A percentile compares a stretch with the other conserved stretches of the same genome.
Conservation (phyloP, 345 rosid genomes). For the Eucalyptus grandis region DNA sequence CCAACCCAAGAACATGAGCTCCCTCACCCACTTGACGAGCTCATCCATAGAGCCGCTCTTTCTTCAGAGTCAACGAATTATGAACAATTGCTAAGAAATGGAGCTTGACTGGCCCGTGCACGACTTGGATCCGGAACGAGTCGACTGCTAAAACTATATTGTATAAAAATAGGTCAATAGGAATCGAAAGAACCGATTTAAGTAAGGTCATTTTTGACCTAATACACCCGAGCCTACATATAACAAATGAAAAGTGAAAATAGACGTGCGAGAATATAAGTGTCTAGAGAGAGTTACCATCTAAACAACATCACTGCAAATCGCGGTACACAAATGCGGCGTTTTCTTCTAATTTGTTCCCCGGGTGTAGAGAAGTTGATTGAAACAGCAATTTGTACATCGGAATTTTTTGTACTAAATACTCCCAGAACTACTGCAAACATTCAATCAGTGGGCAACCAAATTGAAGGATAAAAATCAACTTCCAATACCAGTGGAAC, state of each 20-base stretch:
- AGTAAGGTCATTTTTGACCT: no score
- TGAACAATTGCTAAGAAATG: neutral
- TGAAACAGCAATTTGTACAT: neutral
- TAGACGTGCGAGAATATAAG: neutral
- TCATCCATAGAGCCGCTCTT: neutral
- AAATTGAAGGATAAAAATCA: neutral
- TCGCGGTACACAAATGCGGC: rapidly evolving
- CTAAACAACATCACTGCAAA: neutral
- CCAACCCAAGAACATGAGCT: neutral
- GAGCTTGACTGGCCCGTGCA: rapidly evolving
- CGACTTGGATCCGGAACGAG: neutral
- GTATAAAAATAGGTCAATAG: neutral
- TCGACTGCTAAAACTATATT: neutral
- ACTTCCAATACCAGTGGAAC: neutral
- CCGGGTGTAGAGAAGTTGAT: neutral
- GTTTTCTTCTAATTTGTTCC: neutral
- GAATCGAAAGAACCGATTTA: no score
- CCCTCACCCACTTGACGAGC: neutral
- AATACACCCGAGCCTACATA: neutral
- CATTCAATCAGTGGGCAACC: neutral
- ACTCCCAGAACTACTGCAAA: neutral
- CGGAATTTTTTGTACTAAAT: neutral
- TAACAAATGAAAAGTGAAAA: neutral
- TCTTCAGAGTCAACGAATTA: neutral
- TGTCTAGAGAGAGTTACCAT: neutral